Percentiles rank a stretch among this genome's conserved stretches.
Evolutionary conservation across 2,329 filamentous ascomycete genomes (phyloP).

Genomic region (Graphilbum ipis-grandicollis): DNA sequence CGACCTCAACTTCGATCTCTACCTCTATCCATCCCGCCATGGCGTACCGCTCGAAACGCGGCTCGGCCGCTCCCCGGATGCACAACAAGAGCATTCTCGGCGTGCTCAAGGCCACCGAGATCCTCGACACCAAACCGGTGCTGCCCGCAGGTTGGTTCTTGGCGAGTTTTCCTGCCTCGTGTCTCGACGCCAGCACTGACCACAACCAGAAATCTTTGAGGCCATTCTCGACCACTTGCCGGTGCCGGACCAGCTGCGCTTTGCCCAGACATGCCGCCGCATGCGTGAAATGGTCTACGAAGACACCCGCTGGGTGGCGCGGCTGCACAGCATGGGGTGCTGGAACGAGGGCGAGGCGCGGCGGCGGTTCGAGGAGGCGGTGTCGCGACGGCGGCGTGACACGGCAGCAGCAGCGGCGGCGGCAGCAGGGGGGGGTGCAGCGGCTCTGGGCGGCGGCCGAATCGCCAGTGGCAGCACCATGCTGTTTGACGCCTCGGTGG

Average conservation of each 20-base stretch:
- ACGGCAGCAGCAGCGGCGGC: constrained; percentile 16
- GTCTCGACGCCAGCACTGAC: background rate
- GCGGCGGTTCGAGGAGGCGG: constrained; percentile 57
- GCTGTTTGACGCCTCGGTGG: constrained; percentile 55
- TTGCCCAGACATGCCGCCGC: constrained; percentile 67
- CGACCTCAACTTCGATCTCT: background rate
- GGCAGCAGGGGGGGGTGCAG: constrained; percentile 10
- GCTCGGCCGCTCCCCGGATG: constrained; percentile 20
- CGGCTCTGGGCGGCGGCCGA: background rate
- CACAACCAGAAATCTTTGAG: constrained; percentile 57
- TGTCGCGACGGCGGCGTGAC: constrained; percentile 43
- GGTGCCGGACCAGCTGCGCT: constrained; percentile 67
- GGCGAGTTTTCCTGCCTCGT: background rate
- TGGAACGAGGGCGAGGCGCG: constrained; percentile 87
- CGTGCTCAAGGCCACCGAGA: constrained; percentile 63
- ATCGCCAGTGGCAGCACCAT: constrained; percentile 29
- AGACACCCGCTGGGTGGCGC: constrained; percentile 83
- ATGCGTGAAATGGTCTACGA: constrained; percentile 98
- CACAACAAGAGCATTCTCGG: constrained; percentile 40
- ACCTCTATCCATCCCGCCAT: background rate
- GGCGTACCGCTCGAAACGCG: constrained; percentile 15
- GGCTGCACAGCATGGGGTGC: constrained; percentile 69
- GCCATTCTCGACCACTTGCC: constrained; percentile 80
- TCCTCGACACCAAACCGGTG: constrained; percentile 60
- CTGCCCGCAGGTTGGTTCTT: constrained; percentile 57